Evolutionary conservation across 139 green algal species (phyloP).

Genomic region (Nannochloris sp.): DNA sequence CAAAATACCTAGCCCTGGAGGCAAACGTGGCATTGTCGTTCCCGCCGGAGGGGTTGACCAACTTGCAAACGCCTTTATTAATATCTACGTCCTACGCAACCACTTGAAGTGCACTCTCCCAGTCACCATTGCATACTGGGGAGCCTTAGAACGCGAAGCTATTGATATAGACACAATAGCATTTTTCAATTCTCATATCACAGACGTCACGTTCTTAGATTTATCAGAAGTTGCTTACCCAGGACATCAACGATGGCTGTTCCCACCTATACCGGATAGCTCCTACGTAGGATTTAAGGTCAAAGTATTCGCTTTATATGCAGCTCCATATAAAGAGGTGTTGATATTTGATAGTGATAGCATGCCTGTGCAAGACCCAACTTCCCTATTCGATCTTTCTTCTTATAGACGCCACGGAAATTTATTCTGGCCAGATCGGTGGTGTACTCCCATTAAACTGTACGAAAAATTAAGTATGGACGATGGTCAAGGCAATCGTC

Average conservation of each 20-base stretch:
- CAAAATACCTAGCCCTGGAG: neutral
- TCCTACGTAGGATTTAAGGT: constrained; percentile 15
- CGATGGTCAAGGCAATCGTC: constrained; percentile 1
- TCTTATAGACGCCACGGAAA: constrained; percentile 12
- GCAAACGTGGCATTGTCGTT: constrained; percentile 11
- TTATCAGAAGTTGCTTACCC: neutral
- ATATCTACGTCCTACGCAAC: constrained; percentile 13
- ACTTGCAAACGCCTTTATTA: constrained; percentile 16
- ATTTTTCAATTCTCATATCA: neutral
- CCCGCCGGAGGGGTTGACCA: neutral
- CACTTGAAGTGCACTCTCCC: constrained; percentile 7
- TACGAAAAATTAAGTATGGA: constrained; percentile 13
- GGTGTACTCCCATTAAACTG: constrained; percentile 12
- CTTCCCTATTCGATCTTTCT: constrained; percentile 16
- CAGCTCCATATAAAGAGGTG: constrained; percentile 7
- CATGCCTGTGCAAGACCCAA: constrained; percentile 17
- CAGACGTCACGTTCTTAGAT: constrained; percentile 7
- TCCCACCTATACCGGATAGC: neutral
- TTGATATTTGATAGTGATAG: constrained; percentile 34
- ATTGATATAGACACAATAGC: neutral
- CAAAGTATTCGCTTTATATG: constrained; percentile 19
- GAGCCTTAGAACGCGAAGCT: neutral
- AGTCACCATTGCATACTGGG: constrained; percentile 19
- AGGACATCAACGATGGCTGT: neutral
- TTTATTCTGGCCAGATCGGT: constrained; percentile 39